These are phyloP conservation scores for Sugiyamaella floridensis DNA, from an alignment of 805 yeast species.

Conservation along the genomic window DNA sequence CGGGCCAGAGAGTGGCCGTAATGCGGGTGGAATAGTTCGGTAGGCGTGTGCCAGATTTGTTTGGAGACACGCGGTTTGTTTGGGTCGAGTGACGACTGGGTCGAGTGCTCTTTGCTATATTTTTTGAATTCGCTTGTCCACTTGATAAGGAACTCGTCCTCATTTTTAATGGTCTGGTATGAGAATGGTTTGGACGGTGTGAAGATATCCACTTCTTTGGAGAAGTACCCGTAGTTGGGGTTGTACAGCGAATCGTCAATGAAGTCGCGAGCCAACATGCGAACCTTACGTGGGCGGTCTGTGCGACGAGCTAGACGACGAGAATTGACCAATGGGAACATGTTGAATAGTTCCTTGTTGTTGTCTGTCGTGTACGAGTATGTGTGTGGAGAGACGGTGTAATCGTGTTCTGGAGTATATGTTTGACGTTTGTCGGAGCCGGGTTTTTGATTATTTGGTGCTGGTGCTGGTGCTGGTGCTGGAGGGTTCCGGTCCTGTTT, in stretches of 20 bases:
- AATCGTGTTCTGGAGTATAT: slow-evolving; percentile 25
- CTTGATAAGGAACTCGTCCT: slow-evolving; percentile 60
- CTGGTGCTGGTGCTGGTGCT: not conserved
- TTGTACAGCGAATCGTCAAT: slow-evolving; percentile 81
- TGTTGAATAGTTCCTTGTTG: slow-evolving; percentile 34
- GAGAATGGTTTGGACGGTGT: slow-evolving; percentile 60
- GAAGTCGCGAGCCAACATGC: slow-evolving; percentile 72
- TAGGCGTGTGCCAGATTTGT: slow-evolving; percentile 87
- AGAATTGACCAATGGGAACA: slow-evolving; percentile 39
- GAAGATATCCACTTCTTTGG: slow-evolving; percentile 70
- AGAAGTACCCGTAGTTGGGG: slow-evolving; percentile 75
- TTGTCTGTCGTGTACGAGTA: slow-evolving; percentile 30
- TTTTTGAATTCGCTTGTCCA: slow-evolving; percentile 53
- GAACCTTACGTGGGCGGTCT: slow-evolving; percentile 51
- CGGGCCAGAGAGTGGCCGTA: slow-evolving; percentile 85
- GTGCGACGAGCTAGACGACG: slow-evolving; percentile 31
- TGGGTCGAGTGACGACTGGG: not conserved
- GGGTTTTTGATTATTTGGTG: not conserved
- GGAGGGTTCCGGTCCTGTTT: not conserved
- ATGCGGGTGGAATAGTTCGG: slow-evolving; percentile 72
- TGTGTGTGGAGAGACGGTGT: slow-evolving; percentile 30
- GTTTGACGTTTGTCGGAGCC: not conserved
- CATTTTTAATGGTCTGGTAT: slow-evolving; percentile 48
- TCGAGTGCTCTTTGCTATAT: slow-evolving; percentile 34
- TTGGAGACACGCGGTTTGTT: slow-evolving; percentile 29